Percentiles rank a stretch among this genome's conserved stretches.
Evolutionary conservation across 192 early-diverging fungal genomes (phyloP).

Genomic region (Coemansia sp.): DNA sequence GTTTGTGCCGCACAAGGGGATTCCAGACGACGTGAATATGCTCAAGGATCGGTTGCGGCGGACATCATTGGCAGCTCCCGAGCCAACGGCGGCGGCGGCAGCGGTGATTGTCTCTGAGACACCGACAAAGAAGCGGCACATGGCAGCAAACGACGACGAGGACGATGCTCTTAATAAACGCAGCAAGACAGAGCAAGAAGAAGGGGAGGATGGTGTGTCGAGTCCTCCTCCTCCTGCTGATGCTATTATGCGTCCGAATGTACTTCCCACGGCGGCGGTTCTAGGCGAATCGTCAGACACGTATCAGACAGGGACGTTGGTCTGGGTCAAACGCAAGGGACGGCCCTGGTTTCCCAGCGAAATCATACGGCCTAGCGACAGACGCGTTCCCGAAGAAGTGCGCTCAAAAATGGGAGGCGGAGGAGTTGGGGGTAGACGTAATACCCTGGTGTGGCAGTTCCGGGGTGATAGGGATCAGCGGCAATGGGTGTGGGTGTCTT

Average conservation of each 20-base stretch:
- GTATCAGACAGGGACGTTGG: constrained; percentile 22
- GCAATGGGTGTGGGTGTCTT: constrained; percentile 40
- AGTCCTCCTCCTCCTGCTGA: not conserved
- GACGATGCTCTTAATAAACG: too few species aligned
- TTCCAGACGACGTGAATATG: constrained; percentile 34
- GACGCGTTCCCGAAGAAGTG: constrained; percentile 21
- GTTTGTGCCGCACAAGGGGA: constrained; percentile 9
- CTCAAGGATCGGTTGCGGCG: constrained; percentile 23
- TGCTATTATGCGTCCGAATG: not conserved
- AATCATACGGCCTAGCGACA: constrained; percentile 15
- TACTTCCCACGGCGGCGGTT: constrained; percentile 11
- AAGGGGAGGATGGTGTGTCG: too few species aligned
- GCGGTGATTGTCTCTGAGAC: too few species aligned
- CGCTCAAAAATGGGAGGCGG: not conserved
- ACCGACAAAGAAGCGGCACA: too few species aligned
- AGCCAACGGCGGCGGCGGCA: not conserved
- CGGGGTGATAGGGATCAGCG: constrained; percentile 9
- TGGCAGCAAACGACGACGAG: too few species aligned
- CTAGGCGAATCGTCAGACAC: constrained; percentile 8
- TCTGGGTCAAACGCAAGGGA: constrained; percentile 53
- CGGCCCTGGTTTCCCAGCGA: constrained; percentile 57
- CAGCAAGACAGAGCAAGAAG: too few species aligned
- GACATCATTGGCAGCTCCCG: not conserved
- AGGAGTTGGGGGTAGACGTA: not conserved
- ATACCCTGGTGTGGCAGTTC: constrained; percentile 41